Percentiles rank a stretch among this genome's conserved stretches.
These are phyloP conservation scores for Achaetomiella virescens DNA, from an alignment of 495 filamentous ascomycete genomes.

Conservation along the genomic window DNA sequence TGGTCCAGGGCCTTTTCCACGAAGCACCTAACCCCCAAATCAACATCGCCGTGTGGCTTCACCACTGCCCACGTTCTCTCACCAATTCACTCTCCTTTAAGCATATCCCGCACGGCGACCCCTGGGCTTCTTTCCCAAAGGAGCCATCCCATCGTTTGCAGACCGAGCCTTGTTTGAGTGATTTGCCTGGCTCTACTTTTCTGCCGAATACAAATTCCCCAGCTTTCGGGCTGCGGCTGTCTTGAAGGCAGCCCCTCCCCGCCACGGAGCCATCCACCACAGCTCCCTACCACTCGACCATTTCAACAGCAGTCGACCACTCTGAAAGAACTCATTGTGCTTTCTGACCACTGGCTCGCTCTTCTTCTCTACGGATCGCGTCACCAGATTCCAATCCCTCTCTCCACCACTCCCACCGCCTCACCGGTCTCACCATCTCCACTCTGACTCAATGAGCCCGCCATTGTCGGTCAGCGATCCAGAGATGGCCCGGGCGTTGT, in stretches of 20 bases:
- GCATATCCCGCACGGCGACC: slow-evolving; percentile 3
- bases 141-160: background rate
- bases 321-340: slow-evolving; percentile 3
- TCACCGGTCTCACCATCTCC: background rate
- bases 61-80: background rate
- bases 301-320: background rate
- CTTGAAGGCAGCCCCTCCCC: slow-evolving; percentile 7
- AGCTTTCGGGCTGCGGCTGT: background rate
- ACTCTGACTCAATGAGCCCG: slow-evolving; percentile 18
- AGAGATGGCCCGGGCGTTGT: slow-evolving; percentile 19
- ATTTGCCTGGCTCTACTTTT: background rate
- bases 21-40: background rate
- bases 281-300: background rate
- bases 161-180: slow-evolving; percentile 3
- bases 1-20: background rate
- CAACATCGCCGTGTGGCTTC: background rate
- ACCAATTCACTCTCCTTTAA: slow-evolving; percentile 3
- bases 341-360: background rate
- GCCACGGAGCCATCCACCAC: background rate
- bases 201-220: background rate
- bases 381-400: background rate
- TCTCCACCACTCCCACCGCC: background rate
- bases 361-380: background rate
- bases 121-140: background rate
- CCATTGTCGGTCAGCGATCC: slow-evolving; percentile 7